Percentiles rank a stretch among this genome's conserved stretches.
Conservation (phyloP, 176 grass and related monocot species). For the Hordeum marinum region DNA sequence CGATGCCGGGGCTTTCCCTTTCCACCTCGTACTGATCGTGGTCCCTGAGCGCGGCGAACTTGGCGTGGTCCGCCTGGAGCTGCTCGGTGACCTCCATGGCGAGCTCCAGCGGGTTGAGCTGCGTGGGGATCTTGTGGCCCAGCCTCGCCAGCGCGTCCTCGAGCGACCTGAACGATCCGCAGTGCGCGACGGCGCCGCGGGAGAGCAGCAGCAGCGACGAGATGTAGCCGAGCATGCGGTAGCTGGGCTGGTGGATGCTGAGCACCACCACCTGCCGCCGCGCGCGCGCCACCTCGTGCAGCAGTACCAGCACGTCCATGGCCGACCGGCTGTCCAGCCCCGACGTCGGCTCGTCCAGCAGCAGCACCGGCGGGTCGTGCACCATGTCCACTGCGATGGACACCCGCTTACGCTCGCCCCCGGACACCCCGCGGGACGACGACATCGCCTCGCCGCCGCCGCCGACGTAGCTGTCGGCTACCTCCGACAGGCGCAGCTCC, state of each 20-base stretch:
- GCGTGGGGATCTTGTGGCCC: conserved; percentile 52
- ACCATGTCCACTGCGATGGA: conserved; percentile 83
- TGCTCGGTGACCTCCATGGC: conserved; percentile 66
- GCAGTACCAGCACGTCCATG: conserved; percentile 63
- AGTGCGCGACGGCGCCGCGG: conserved; percentile 60
- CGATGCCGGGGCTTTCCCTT: not conserved
- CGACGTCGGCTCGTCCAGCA: conserved; percentile 89
- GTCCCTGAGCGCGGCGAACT: not conserved
- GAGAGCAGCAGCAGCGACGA: conserved; percentile 76
- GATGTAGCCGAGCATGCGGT: conserved; percentile 75
- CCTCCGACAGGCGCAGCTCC: conserved; percentile 62
- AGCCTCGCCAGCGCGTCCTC: conserved; percentile 45
- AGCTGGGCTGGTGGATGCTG: conserved; percentile 92
- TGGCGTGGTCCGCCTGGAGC: conserved; percentile 32
- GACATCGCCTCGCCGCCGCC: conserved; percentile 26
- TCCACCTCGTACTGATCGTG: not conserved
- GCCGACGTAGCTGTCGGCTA: conserved; percentile 76
- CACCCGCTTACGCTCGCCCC: conserved; percentile 82
- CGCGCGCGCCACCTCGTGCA: conserved; percentile 59
- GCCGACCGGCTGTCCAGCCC: conserved; percentile 87
- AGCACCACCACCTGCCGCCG: conserved; percentile 76
- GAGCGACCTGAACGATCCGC: conserved; percentile 58
- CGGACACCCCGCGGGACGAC: conserved; percentile 58
- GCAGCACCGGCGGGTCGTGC: conserved; percentile 76
- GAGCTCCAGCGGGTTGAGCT: conserved; percentile 81